Conservation (phyloP, 768 basidiomycete species). For the Ramaria sp. region DNA sequence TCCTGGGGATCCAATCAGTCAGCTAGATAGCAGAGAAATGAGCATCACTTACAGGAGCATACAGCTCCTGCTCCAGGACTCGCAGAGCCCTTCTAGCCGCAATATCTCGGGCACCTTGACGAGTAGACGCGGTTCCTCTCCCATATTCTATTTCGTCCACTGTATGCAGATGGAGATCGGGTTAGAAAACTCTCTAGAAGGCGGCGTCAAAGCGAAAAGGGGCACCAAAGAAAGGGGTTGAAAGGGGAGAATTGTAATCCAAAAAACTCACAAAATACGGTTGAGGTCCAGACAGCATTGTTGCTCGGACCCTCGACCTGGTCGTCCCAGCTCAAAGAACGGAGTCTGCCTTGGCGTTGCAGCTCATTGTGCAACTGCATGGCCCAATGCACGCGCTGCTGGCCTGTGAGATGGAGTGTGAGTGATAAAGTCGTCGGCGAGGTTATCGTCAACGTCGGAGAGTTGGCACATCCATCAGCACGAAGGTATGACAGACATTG, state of each 20-base stretch:
- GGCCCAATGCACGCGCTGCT: slow-evolving; percentile 6
- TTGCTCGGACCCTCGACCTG: not conserved
- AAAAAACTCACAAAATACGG: not conserved
- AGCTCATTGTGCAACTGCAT: slow-evolving; percentile 9
- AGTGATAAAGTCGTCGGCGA: no score
- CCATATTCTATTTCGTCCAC: slow-evolving; percentile 9
- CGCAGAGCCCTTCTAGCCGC: slow-evolving; percentile 2
- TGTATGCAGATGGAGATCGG: not conserved
- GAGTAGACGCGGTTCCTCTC: slow-evolving; percentile 1
- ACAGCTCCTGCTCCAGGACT: slow-evolving; percentile 1
- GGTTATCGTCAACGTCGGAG: no score
- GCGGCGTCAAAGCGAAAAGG: not conserved
- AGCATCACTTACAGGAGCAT: not conserved
- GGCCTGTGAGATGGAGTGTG: not conserved
- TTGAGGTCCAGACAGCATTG: slow-evolving; percentile 1
- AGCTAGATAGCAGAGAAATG: no score
- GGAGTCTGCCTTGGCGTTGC: slow-evolving; percentile 7
- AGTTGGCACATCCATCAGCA: no score
- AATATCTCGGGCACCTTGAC: slow-evolving; percentile 6
- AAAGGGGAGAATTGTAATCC: not conserved
- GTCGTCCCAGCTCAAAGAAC: slow-evolving; percentile 7
- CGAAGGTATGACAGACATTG: no score
- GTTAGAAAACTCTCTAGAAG: not conserved
- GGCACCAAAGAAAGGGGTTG: no score
- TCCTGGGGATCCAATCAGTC: no score